Evolutionary conservation across 164 flowering plant genomes (phyloP).

Genomic region (Houttuynia cordata): DNA sequence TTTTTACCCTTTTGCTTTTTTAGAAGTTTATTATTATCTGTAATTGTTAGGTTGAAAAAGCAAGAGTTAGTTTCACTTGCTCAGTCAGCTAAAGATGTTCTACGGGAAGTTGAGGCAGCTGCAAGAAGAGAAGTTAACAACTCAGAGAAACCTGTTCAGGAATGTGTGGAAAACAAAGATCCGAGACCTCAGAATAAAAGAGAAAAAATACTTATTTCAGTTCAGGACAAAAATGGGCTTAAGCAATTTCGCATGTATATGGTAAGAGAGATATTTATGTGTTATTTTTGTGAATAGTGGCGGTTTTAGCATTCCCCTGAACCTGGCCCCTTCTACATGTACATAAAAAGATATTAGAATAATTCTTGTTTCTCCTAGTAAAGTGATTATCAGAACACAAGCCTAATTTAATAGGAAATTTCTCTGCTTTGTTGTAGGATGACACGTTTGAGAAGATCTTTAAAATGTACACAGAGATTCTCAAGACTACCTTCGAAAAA

Average conservation of each 20-base stretch:
- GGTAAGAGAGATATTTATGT: slow-evolving; percentile 30
- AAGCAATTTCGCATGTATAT: slow-evolving; percentile 56
- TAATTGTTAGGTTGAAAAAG: slow-evolving; percentile 49
- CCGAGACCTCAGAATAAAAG: slow-evolving; percentile 31
- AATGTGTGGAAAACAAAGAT: slow-evolving; percentile 17
- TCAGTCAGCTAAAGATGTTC: slow-evolving; percentile 38
- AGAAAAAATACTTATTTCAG: slow-evolving; percentile 53
- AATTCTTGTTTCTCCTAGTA: neutral
- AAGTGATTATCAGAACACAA: neutral
- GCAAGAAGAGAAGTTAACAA: slow-evolving; percentile 22
- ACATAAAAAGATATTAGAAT: too few relatives aligned
- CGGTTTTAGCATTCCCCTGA: neutral
- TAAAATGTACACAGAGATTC: slow-evolving; percentile 65
- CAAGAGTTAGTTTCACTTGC: slow-evolving; percentile 62
- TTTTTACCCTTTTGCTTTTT: neutral
- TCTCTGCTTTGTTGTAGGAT: slow-evolving; percentile 32
- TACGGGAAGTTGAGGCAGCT: slow-evolving; percentile 49
- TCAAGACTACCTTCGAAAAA: slow-evolving; percentile 27
- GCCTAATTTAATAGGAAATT: neutral
- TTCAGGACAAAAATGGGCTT: slow-evolving; percentile 61
- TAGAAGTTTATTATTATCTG: neutral
- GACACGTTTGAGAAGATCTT: slow-evolving; percentile 79
- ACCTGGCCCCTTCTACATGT: neutral
- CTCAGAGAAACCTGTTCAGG: slow-evolving; percentile 20
- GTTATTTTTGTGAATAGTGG: neutral